Evolutionary conservation across 768 basidiomycete genomes (phyloP), one percentile per base, ranked within the genome.

Genomic region (Calvatia gigantea): DNA sequence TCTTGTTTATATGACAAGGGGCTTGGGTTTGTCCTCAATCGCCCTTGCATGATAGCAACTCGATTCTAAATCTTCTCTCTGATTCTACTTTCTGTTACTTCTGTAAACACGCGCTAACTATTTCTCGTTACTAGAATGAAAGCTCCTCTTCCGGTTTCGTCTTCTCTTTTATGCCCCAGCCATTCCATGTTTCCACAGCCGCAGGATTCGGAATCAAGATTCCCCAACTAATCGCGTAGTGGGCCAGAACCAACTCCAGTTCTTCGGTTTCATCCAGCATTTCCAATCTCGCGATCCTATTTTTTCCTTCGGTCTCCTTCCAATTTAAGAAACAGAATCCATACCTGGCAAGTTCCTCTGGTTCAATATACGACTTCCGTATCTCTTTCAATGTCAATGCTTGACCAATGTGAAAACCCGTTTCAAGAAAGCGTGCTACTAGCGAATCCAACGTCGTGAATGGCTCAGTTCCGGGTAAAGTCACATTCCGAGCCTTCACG

Each of bases 231-330:
- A 98, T 81, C 12, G 87, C 91, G 68, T 98, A 98, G 66, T 98
- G 95, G 2, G 78, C 78, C 28, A 97, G 73, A 1, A 98, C 89
- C 4, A 99, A 79, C 55, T 94, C 89, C 17, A 99, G 78, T 70
- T 98, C 96, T 69, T 99, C 96, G 7, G 94, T 76, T 69, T 99
- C 95, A 65, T 98, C 96, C 4, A 99, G 78, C 69, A 91, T 78
- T 66, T 98, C 96, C 14, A 97, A 76, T 54, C 71, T 75, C 0
- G 89, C 80, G 64, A 95, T 87, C 62, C 94, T 94, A 47, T 25
- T 38, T 42, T 17, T 2, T 17, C 27, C 33, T 28, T 33, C 48
- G 53, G 51, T 23, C 29, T 44, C 23, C 35, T 50, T 35, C 39
- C 32, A 7, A n/a, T 27, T 39, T 51, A 12, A 27, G 25, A 37